Base-by-base conservation (phyloP, 345 rosid species). In the Linum usitatissimum region DNA sequence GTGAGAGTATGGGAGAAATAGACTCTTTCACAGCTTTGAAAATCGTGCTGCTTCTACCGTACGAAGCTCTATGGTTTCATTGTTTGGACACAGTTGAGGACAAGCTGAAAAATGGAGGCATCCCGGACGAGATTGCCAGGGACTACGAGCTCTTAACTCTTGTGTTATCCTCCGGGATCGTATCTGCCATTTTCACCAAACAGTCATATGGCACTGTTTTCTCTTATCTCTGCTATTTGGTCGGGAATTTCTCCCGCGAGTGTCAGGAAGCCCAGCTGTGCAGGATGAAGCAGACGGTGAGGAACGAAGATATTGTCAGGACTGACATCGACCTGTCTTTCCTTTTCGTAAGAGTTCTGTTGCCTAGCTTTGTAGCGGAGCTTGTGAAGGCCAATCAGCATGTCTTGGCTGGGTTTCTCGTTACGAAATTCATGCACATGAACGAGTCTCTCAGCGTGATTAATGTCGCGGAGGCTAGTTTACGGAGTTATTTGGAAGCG, bases 361-460 rank as follows among this genome's bases (percentile, higher is more conserved):
- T 93, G 65, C 99, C 97, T 0, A 56, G 75, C 60, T 84, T 86
- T 57, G 49, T 87, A 65, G 76, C 86, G 10, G 92, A 79, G 79
- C 97, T 90, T 36, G 85, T 86, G 56, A 84, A 76, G 77, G 86
- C 80, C 1, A 80, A 80, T 67, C 95, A 87, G 71, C 82, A 76
- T 39, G 77, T 87, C 56, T 77, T 93, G 18, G 99, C 99, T 0
- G 97, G 95, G 67, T 77, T 83, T 68, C 30, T 90, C 18, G 76
- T 90, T 51, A 78, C 96, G 0, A 85, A 82, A 70, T 82, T 77
- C 68, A 87, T 87, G 99, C 97, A 86, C 81, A 79, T 83, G 6
- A 86, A 79, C 73, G 77, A 85, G 55, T 78, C 86, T 68, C 76
- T 90, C 53, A 72, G 86, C 48, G 79, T 84, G 69, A 57, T 90